phyloP scores from a whole-genome alignment of 106 monocot species.

The Dioscorea alata region DNA sequence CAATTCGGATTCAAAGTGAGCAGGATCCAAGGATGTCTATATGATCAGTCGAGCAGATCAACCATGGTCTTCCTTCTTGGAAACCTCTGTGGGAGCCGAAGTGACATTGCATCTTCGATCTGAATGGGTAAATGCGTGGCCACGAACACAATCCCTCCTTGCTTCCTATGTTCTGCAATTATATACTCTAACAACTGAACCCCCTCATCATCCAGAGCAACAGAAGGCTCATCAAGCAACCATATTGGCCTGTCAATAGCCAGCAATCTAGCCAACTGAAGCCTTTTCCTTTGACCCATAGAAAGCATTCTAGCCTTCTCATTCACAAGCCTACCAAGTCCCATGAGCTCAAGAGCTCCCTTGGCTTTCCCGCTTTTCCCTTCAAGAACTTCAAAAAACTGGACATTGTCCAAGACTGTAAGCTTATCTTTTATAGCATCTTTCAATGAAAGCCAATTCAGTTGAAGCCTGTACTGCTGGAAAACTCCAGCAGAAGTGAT shows the following conservation, averaged over 20 bases:
- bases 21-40: neutral
- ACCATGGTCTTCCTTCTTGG: constrained; percentile 75
- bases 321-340: constrained; percentile 77
- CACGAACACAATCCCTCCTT: constrained; percentile 85
- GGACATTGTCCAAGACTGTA: constrained; percentile 82
- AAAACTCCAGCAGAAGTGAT: constrained; percentile 74
- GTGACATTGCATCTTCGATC: constrained; percentile 82
- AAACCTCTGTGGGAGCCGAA: constrained; percentile 74
- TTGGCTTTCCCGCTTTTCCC: constrained; percentile 64
- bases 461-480: constrained; percentile 91
- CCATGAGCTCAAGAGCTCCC: constrained; percentile 78
- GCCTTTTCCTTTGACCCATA: constrained; percentile 89
- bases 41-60: constrained; percentile 55
- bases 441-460: constrained; percentile 90
- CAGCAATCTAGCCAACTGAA: constrained; percentile 83
- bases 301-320: constrained; percentile 96
- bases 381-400: constrained; percentile 94
- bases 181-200: constrained; percentile 71
- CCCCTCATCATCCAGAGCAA: constrained; percentile 86
- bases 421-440: constrained; percentile 81
- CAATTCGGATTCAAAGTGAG: neutral
- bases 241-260: constrained; percentile 89
- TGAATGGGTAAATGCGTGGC: constrained; percentile 87
- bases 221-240: constrained; percentile 98
- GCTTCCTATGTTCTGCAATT: constrained; percentile 80